Evolutionary conservation across 129 eudicot species (phyloP).

Genomic region (Mikania micrantha): DNA sequence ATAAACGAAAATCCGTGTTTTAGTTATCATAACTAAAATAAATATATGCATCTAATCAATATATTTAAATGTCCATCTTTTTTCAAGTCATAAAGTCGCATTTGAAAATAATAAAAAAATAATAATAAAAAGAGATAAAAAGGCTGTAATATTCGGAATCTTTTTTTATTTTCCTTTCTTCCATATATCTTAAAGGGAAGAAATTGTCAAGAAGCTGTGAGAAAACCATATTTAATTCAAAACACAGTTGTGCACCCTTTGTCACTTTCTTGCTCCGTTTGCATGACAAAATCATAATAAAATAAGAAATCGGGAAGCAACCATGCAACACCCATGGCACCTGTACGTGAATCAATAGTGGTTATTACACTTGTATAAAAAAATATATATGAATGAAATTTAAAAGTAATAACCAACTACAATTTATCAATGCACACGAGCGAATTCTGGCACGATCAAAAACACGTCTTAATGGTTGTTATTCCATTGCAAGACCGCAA

Average conservation of each 20-base stretch:
- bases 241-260: slow-evolving; percentile 20
- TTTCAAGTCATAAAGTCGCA: slow-evolving; percentile 16
- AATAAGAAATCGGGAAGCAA: neutral
- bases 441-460: too few relatives aligned
- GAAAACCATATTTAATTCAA: slow-evolving; percentile 11
- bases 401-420: neutral
- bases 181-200: slow-evolving; percentile 8
- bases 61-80: neutral
- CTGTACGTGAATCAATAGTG: neutral
- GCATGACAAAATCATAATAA: slow-evolving; percentile 13
- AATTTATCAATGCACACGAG: too few relatives aligned
- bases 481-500: too few relatives aligned
- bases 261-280: slow-evolving; percentile 20
- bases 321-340: slow-evolving; percentile 8
- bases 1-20: neutral
- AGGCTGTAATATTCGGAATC: slow-evolving; percentile 34
- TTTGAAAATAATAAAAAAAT: neutral
- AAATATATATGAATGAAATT: neutral
- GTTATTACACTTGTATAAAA: neutral
- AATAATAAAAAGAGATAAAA: too few relatives aligned
- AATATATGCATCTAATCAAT: neutral
- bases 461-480: too few relatives aligned
- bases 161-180: slow-evolving; percentile 12
- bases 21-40: neutral
- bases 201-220: slow-evolving; percentile 25